phyloP scores from a whole-genome alignment of 1,139 yeast genomes.

The Magnusiomyces fungicola region DNA sequence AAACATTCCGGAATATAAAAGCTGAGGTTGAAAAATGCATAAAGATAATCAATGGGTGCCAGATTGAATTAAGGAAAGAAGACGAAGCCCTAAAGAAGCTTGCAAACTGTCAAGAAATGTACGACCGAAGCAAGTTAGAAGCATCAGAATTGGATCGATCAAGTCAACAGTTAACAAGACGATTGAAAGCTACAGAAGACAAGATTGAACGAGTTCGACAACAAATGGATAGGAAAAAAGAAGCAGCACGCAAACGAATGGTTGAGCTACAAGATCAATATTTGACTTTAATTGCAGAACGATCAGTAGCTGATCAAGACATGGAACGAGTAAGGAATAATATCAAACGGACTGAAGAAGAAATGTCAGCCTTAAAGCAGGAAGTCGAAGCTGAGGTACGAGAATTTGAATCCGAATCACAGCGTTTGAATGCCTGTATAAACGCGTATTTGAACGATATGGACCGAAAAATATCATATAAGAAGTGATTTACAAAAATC shows the following conservation, averaged over 20 bases:
- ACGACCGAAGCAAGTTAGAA: conserved; percentile 32
- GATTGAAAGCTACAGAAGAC: conserved; percentile 47
- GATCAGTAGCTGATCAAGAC: conserved; percentile 47
- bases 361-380: conserved; percentile 37
- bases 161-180: conserved; percentile 45
- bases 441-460: conserved; percentile 44
- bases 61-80: conserved; percentile 44
- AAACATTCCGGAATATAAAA: conserved; percentile 51
- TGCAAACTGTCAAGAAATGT: conserved; percentile 22
- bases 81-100: conserved; percentile 39
- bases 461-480: conserved; percentile 23
- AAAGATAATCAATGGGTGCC: conserved; percentile 51
- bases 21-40: conserved; percentile 47
- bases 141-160: conserved; percentile 46
- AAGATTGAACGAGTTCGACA: conserved; percentile 45
- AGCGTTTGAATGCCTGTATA: conserved; percentile 48
- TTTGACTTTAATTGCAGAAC: conserved; percentile 43
- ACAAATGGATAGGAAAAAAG: conserved; percentile 44
- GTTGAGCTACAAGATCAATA: conserved; percentile 42
- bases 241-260: conserved; percentile 41
- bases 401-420: conserved; percentile 47
- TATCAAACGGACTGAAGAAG: conserved; percentile 43
- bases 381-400: conserved; percentile 50
- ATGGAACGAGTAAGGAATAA: conserved; percentile 42
- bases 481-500: neutral